Evolutionary conservation across 768 basidiomycete genomes (phyloP).

Genomic region (Amanita rimosa): DNA sequence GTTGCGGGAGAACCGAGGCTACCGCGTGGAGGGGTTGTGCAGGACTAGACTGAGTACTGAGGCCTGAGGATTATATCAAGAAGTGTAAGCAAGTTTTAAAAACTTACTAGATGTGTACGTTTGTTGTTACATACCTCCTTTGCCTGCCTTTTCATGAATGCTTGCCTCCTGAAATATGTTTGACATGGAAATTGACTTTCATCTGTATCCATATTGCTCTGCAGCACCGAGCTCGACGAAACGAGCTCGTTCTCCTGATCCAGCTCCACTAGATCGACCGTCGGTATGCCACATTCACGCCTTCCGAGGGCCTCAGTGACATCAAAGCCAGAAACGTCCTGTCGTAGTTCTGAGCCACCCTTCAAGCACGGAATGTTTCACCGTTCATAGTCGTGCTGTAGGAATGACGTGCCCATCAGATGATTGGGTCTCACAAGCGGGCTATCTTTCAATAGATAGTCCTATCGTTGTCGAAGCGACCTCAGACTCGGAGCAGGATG

Average conservation of each 20-base stretch:
- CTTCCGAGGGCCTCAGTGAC: constrained; percentile 8
- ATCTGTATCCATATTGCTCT: constrained; percentile 16
- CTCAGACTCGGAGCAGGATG: neutral
- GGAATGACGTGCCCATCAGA: constrained; percentile 32
- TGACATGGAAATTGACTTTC: constrained; percentile 50
- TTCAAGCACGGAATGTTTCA: neutral
- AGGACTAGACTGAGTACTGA: neutral
- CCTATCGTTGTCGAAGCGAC: constrained; percentile 15
- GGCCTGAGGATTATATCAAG: no score
- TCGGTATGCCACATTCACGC: constrained; percentile 26
- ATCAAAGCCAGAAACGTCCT: constrained; percentile 4
- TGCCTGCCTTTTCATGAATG: neutral
- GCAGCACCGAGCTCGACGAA: constrained; percentile 24
- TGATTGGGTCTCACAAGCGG: constrained; percentile 69
- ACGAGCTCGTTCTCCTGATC: constrained; percentile 52
- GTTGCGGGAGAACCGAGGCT: constrained; percentile 56
- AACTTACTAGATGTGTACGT: neutral
- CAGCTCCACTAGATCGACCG: constrained; percentile 37
- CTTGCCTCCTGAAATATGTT: constrained; percentile 15
- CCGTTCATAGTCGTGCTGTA: neutral
- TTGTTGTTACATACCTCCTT: neutral
- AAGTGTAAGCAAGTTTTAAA: no score
- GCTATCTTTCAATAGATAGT: constrained; percentile 54
- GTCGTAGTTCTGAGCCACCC: neutral
- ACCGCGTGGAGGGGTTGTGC: constrained; percentile 32